Evolutionary conservation across 257 asterid species (phyloP).

Genomic region (Capsicum baccatum): DNA sequence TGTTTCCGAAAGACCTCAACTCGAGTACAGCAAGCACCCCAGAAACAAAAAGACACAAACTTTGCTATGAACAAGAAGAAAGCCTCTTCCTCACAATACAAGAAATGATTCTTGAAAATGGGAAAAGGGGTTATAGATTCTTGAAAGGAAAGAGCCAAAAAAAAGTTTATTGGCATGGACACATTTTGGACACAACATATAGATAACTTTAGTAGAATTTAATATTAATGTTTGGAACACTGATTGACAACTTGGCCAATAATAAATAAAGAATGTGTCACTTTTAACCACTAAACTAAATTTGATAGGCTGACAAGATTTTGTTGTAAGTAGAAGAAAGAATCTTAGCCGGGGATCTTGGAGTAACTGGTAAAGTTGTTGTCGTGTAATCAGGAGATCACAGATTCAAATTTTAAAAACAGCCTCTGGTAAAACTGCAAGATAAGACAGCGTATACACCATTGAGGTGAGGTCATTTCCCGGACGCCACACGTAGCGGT

Average conservation of each 20-base stretch:
- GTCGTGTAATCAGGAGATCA: no score
- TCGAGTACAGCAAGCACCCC: background rate
- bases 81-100: background rate
- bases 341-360: no score
- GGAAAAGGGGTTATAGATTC: constrained; percentile 5
- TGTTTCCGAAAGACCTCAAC: no score
- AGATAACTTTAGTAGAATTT: constrained; percentile 32
- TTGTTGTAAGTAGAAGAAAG: no score
- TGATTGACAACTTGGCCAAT: constrained; percentile 27
- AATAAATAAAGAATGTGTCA: background rate
- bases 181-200: constrained; percentile 54
- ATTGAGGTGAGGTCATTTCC: no score
- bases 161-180: constrained; percentile 55
- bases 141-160: constrained; percentile 42
- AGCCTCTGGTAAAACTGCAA: no score
- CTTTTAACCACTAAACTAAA: background rate
- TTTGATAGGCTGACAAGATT: constrained; percentile 26
- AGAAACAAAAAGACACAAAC: constrained; percentile 11
- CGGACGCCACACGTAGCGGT: no score
- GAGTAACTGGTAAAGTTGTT: no score
- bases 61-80: constrained; percentile 29
- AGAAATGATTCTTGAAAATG: constrained; percentile 28
- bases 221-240: constrained; percentile 28
- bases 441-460: no score
- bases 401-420: no score